Percentiles rank a stretch among this genome's conserved stretches.
Evolutionary conservation across 2,329 filamentous ascomycete genomes (phyloP).

Genomic region (Cladosporium halotolerans): DNA sequence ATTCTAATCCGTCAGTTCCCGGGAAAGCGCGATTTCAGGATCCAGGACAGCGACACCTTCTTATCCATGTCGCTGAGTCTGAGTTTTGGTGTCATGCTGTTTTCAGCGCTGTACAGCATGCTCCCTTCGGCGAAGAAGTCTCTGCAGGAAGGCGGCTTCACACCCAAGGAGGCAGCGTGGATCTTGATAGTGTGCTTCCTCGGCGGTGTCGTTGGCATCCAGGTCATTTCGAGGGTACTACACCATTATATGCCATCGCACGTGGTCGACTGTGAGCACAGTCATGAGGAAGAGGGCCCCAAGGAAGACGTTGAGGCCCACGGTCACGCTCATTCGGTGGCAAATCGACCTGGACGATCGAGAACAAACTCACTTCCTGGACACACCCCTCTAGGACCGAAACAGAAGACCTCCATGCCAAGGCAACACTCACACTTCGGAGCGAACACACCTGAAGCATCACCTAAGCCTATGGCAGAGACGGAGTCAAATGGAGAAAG

Average conservation of each 20-base stretch:
- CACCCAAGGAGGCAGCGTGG: conserved; percentile 60
- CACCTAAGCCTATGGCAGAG: not conserved
- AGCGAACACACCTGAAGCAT: conserved; percentile 12
- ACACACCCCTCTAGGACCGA: conserved; percentile 12
- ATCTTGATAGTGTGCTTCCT: conserved; percentile 64
- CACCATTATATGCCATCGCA: conserved; percentile 72
- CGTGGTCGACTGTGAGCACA: conserved; percentile 74
- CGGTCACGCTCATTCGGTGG: not conserved
- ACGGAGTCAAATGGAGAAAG: not conserved
- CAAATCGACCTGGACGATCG: conserved; percentile 7
- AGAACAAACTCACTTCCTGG: conserved; percentile 17
- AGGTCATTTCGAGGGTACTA: conserved; percentile 63
- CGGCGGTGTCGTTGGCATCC: conserved; percentile 68
- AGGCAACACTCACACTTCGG: conserved; percentile 23
- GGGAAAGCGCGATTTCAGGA: conserved; percentile 69
- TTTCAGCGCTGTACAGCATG: conserved; percentile 89
- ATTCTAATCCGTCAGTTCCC: conserved; percentile 66
- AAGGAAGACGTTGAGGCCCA: conserved; percentile 22
- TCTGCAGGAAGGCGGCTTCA: conserved; percentile 61
- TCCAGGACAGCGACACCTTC: conserved; percentile 84
- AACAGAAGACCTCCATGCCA: conserved; percentile 16
- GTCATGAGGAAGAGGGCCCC: conserved; percentile 52
- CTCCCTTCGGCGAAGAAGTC: conserved; percentile 79
- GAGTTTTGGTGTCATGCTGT: conserved; percentile 95
- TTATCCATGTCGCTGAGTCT: conserved; percentile 82